Evolutionary conservation across 2,329 filamentous ascomycete species (phyloP).

Genomic region (Rhynchosporium graminicola): DNA sequence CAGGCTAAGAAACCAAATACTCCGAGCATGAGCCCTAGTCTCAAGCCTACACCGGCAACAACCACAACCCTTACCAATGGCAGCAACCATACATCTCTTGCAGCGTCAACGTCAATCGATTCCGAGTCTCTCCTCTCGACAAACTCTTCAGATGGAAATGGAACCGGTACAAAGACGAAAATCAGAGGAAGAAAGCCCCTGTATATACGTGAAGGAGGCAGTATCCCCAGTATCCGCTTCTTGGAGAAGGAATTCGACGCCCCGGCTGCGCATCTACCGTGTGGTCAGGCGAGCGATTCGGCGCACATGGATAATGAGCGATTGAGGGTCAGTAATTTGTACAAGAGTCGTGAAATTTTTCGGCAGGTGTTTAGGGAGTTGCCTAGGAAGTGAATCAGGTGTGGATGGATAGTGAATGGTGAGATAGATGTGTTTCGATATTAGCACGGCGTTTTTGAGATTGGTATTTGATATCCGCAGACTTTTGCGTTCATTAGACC

Average conservation of each 20-base stretch:
- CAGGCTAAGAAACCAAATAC: constrained; percentile 23
- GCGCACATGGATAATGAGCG: constrained; percentile 96
- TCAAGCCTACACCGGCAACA: constrained; percentile 50
- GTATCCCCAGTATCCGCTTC: constrained; percentile 91
- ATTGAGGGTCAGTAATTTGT: constrained; percentile 81
- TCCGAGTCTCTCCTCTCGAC: constrained; percentile 23
- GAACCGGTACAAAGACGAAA: constrained; percentile 2
- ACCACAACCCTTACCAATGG: constrained; percentile 52
- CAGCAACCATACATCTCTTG: constrained; percentile 41
- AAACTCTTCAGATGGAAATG: constrained; percentile 5
- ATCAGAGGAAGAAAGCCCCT: constrained; percentile 61
- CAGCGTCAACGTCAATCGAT: constrained; percentile 33
- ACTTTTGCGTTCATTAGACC: not conserved
- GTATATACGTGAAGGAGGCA: constrained; percentile 94
- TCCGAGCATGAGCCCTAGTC: constrained; percentile 33
- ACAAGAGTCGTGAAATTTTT: constrained; percentile 92
- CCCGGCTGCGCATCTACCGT: constrained; percentile 88
- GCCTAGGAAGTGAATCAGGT: constrained; percentile 35
- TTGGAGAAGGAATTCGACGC: constrained; percentile 92
- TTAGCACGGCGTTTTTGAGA: constrained; percentile 13
- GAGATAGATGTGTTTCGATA: constrained; percentile 2
- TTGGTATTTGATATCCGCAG: not conserved
- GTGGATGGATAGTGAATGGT: not conserved
- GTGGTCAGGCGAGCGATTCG: constrained; percentile 89
- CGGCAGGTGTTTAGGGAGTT: constrained; percentile 68